Base-by-base conservation (phyloP, 495 filamentous ascomycete species). In the Penicillium bovifimosum region DNA sequence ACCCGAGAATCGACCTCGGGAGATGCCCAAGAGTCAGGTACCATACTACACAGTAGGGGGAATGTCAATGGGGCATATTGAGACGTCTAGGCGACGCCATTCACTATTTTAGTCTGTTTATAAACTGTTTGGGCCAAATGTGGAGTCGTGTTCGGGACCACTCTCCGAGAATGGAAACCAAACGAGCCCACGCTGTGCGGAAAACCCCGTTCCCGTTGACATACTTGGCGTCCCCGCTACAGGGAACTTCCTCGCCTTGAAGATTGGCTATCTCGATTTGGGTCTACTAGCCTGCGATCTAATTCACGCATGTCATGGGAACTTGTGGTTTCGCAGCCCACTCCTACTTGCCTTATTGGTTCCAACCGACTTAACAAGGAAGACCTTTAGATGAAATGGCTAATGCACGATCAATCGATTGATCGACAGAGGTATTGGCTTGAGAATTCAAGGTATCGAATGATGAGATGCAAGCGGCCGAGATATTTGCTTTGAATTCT, bases 381-480 rank as follows among this genome's bases (percentile, higher is more conserved):
- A 20, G 10, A 4, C 38, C 32, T 16, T 16, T 36, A 27, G n/a
- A 14, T 10, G 35, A 35, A 16, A 24, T 26, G 13, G 3, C 14
- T 40, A 24, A 33, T 47, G 29, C 18, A 50, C 27, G 38, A 27
- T 29, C 50, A 28, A 46, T 47, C 28, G 45, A 44, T 48, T 43
- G 49, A 47, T 57, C 50, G 49, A 38, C 50, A 53, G 52, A 24
- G 35, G 29, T 46, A 34, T 40, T 31, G 17, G 17, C 32, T 47
- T 24, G 35, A 53, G 43, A 46, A 55, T 50, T 41, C 50, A 43
- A 32, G 16, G 16, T 41, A 28, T 2, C 47, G 45, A 52, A 28
- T 17, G 26, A 39, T 17, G 13, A n/a, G 49, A 55, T 53, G 59
- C 47, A 55, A 50, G 56, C 59, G 52, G 59, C 14, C 13, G 14